Percentiles rank a stretch among this genome's conserved stretches.
Conservation (phyloP, 163 green algal genomes). For the Chloromonas sp. region DNA sequence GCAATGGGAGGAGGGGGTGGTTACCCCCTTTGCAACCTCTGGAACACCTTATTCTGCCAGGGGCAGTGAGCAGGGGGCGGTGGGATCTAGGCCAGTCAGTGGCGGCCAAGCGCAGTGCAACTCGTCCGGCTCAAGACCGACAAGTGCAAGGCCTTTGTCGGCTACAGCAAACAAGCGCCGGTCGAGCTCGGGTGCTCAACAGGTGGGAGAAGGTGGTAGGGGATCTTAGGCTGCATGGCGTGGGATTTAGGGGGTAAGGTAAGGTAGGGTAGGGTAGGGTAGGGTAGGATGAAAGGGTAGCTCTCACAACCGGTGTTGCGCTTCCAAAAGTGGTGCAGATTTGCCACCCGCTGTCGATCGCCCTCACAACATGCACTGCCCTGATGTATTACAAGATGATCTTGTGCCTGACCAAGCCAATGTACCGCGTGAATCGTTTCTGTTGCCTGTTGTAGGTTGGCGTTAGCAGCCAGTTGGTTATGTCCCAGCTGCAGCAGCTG, state of each 20-base stretch:
- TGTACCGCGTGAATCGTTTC: not conserved
- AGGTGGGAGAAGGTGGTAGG: not conserved
- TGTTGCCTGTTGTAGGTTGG: not conserved
- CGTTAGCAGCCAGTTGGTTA: not conserved
- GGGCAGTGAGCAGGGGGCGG: too few species aligned
- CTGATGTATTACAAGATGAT: too few species aligned
- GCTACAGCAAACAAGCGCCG: not conserved
- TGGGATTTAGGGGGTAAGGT: too few species aligned
- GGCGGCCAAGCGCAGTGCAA: not conserved
- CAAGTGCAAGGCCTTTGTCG: not conserved
- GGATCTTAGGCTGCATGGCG: too few species aligned
- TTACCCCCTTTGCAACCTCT: not conserved
- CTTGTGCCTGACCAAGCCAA: not conserved
- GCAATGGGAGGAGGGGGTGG: not conserved
- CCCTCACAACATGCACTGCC: too few species aligned
- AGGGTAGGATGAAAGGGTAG: too few species aligned
- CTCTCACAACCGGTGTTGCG: too few species aligned
- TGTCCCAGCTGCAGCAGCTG: slow-evolving; percentile 11
- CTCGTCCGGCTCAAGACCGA: too few species aligned
- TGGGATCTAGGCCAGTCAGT: not conserved
- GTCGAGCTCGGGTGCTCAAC: not conserved
- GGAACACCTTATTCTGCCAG: too few species aligned
- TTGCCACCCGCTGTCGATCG: too few species aligned
- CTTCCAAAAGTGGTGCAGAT: too few species aligned
- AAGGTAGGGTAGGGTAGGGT: too few species aligned